Percentiles rank a stretch among this genome's conserved stretches.
phyloP scores from a whole-genome alignment of 2,329 filamentous ascomycete genomes.

The Neopestalotiopsis rosae region DNA sequence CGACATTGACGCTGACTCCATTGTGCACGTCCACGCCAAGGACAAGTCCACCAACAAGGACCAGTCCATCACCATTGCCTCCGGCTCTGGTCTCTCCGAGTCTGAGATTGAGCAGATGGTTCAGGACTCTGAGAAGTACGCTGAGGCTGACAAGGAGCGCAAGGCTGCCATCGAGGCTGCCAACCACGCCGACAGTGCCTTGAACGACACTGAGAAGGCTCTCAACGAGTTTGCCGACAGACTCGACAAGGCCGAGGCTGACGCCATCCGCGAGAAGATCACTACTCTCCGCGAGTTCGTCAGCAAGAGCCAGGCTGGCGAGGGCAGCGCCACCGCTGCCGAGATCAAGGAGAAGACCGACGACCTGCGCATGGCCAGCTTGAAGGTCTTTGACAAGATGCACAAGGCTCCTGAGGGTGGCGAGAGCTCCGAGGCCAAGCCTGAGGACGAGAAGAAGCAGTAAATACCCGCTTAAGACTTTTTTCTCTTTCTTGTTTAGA shows the following conservation, averaged over 20 bases:
- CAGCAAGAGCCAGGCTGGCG: constrained; percentile 91
- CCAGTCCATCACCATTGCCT: constrained; percentile 98
- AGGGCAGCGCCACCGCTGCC: constrained; percentile 82
- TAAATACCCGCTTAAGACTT: constrained; percentile 39
- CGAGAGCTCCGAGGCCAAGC: constrained; percentile 50
- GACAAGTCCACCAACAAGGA: constrained; percentile 99
- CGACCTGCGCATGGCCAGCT: constrained; percentile 91
- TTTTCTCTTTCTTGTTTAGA: constrained; percentile 26
- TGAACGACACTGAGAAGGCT: constrained; percentile 98
- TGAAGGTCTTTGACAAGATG: constrained; percentile 99
- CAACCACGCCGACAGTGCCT: constrained; percentile 94
- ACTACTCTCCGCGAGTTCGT: constrained; percentile 84
- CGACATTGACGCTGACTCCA: constrained; percentile 97
- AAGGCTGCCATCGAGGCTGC: constrained; percentile 93
- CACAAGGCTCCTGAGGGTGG: constrained; percentile 86
- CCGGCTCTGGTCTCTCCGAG: constrained; percentile 94
- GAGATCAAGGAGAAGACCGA: constrained; percentile 99
- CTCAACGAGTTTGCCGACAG: constrained; percentile 95
- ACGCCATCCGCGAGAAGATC: constrained; percentile 95
- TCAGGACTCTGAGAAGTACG: constrained; percentile 95
- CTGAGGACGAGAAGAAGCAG: constrained; percentile 72
- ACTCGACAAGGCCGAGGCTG: constrained; percentile 95
- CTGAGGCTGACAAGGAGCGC: constrained; percentile 93
- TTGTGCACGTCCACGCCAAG: constrained; percentile 97
- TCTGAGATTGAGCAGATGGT: constrained; percentile 97